A percentile compares a stretch with the other conserved stretches of the same genome.
phyloP scores from a whole-genome alignment of 1,139 yeast species.

The Geotrichum carabidarum region DNA sequence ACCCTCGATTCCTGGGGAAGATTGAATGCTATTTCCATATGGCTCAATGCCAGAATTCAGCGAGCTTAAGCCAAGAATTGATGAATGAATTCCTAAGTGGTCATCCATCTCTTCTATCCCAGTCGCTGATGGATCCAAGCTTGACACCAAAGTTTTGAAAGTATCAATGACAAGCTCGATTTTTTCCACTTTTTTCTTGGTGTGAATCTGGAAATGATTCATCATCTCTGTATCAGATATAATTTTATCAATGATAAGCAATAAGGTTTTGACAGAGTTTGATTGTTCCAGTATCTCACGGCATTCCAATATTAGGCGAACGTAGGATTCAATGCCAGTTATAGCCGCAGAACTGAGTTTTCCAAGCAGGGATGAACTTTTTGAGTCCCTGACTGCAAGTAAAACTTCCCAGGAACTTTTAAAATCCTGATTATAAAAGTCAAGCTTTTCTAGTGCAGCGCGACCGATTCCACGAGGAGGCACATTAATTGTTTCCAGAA shows the following conservation, averaged over 20 bases:
- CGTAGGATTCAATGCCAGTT: constrained; percentile 21
- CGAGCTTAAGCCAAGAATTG: no score
- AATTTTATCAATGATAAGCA: constrained; percentile 4
- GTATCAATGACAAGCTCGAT: constrained; percentile 2
- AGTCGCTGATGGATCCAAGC: background rate
- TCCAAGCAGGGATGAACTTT: constrained; percentile 1
- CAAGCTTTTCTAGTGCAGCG: constrained; percentile 41
- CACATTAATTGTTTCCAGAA: constrained; percentile 50
- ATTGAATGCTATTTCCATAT: background rate
- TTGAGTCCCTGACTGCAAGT: background rate
- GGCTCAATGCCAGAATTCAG: background rate
- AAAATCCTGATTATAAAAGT: background rate
- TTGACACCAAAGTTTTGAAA: constrained; percentile 5
- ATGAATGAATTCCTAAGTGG: no score
- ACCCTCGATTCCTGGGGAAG: background rate
- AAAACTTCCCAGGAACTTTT: constrained; percentile 1
- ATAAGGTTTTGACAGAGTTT: constrained; percentile 2
- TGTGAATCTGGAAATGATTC: background rate
- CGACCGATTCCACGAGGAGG: constrained; percentile 74
- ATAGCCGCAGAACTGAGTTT: constrained; percentile 15
- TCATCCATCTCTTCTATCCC: constrained; percentile 2
- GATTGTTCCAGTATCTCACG: constrained; percentile 1
- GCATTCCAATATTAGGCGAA: constrained; percentile 8
- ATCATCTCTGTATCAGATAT: background rate
- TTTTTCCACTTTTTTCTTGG: constrained; percentile 6